phyloP scores from a whole-genome alignment of 352 stramenopile genomes.

The Plasmopara muralis region DNA sequence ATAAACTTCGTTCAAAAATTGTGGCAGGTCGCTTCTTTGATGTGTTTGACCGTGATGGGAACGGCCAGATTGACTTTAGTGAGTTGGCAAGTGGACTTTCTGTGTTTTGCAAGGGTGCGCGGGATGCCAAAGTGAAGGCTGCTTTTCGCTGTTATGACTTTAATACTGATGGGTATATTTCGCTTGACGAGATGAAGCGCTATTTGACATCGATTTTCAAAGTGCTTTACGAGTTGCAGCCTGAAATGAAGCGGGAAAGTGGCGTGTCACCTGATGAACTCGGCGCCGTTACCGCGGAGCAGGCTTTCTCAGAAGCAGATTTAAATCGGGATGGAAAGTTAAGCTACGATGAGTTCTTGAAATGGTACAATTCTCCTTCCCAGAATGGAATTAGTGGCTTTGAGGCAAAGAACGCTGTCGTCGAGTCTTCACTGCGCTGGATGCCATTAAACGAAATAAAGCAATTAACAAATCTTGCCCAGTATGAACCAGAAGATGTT shows the following conservation, averaged over 20 bases:
- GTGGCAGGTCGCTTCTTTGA: slow-evolving; percentile 70
- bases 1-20: slow-evolving; percentile 60
- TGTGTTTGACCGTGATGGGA: slow-evolving; percentile 72
- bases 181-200: slow-evolving; percentile 78
- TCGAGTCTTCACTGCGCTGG: slow-evolving; percentile 72
- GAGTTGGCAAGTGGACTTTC: slow-evolving; percentile 79
- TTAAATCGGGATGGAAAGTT: slow-evolving; percentile 72
- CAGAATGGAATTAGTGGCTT: slow-evolving; percentile 61
- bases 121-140: slow-evolving; percentile 77
- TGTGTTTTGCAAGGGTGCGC: slow-evolving; percentile 74
- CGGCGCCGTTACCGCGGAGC: slow-evolving; percentile 69
- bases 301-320: slow-evolving; percentile 82
- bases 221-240: slow-evolving; percentile 80
- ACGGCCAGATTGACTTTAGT: slow-evolving; percentile 80
- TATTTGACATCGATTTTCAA: slow-evolving; percentile 87
- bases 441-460: slow-evolving; percentile 81
- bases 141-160: slow-evolving; percentile 84
- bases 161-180: slow-evolving; percentile 82
- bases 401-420: slow-evolving; percentile 63
- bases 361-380: slow-evolving; percentile 75
- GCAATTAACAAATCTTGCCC: slow-evolving; percentile 70
- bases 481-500: slow-evolving; percentile 74
- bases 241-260: slow-evolving; percentile 57
- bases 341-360: slow-evolving; percentile 84
- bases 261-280: slow-evolving; percentile 69